A percentile compares a stretch with the other conserved stretches of the same genome.
These are phyloP conservation scores for Sarocladium brachiariae DNA, from an alignment of 2,329 filamentous ascomycete genomes.

Conservation along the genomic window DNA sequence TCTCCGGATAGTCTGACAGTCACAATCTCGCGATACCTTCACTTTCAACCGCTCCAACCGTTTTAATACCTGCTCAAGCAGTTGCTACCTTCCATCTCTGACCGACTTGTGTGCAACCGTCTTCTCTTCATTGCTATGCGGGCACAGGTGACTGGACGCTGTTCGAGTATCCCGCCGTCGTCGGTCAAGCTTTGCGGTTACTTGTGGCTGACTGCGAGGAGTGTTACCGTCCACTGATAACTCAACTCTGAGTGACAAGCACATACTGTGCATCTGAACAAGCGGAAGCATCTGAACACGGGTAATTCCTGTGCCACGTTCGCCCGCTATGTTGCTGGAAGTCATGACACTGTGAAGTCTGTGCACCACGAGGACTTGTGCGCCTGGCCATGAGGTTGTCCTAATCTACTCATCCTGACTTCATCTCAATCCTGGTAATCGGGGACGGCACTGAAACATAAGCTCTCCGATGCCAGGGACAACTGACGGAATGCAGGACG, in stretches of 20 bases:
- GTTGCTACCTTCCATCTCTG: neutral
- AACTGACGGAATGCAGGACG: slow-evolving; percentile 19
- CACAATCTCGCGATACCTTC: slow-evolving; percentile 3
- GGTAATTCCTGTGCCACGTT: neutral
- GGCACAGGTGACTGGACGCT: neutral
- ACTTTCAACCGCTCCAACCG: neutral
- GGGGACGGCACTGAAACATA: too few species aligned
- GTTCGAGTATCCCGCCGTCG: neutral
- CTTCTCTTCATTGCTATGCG: neutral
- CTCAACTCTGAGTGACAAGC: neutral
- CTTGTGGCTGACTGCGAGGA: neutral
- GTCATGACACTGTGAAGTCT: neutral
- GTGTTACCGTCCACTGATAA: too few species aligned
- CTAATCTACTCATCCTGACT: too few species aligned
- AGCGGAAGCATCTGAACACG: neutral
- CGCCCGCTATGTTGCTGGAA: neutral
- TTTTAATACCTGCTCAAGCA: too few species aligned
- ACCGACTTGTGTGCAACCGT: neutral
- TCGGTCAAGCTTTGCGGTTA: neutral
- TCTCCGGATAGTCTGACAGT: neutral
- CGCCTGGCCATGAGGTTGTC: too few species aligned
- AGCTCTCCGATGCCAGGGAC: slow-evolving; percentile 11
- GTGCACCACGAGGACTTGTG: neutral
- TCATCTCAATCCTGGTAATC: too few species aligned
- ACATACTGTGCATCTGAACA: neutral